Percentiles rank a stretch among this genome's conserved stretches.
Evolutionary conservation across 1,284 basidiomycete genomes (phyloP).

Genomic region (Irpex sp.): DNA sequence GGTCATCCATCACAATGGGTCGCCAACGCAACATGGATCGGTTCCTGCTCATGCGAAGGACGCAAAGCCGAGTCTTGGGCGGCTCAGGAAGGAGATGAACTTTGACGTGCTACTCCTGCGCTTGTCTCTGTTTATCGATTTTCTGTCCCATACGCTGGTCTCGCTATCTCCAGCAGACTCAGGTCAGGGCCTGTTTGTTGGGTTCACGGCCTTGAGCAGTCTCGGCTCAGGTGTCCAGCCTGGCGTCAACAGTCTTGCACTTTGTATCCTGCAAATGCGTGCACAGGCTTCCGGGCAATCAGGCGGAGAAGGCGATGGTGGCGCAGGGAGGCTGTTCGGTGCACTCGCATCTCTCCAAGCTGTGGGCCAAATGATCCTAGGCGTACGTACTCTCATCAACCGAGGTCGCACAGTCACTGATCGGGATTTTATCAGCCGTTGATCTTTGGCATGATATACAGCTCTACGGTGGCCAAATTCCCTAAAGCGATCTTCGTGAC

Average conservation of each 20-base stretch:
- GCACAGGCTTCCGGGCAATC: slow-evolving; percentile 28
- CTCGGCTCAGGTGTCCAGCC: slow-evolving; percentile 63
- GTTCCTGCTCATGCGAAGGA: slow-evolving; percentile 17
- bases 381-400: slow-evolving; percentile 40
- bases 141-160: slow-evolving; percentile 60
- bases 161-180: slow-evolving; percentile 40
- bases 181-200: slow-evolving; percentile 34
- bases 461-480: slow-evolving; percentile 57
- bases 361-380: slow-evolving; percentile 63
- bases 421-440: slow-evolving; percentile 45
- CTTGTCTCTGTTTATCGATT: slow-evolving; percentile 60
- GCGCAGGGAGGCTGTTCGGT: slow-evolving; percentile 59
- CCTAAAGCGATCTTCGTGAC: slow-evolving; percentile 65
- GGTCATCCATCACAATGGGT: neutral
- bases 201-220: slow-evolving; percentile 58
- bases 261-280: slow-evolving; percentile 56
- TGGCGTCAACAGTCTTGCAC: slow-evolving; percentile 64
- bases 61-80: slow-evolving; percentile 41
- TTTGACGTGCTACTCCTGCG: slow-evolving; percentile 66
- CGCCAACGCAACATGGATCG: neutral
- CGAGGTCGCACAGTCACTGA: slow-evolving; percentile 1
- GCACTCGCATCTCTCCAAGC: slow-evolving; percentile 67
- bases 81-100: slow-evolving; percentile 57
- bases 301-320: slow-evolving; percentile 26
- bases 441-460: slow-evolving; percentile 67